Base-by-base conservation (phyloP, 208 protist species). In the Crithidia expoeki region DNA sequence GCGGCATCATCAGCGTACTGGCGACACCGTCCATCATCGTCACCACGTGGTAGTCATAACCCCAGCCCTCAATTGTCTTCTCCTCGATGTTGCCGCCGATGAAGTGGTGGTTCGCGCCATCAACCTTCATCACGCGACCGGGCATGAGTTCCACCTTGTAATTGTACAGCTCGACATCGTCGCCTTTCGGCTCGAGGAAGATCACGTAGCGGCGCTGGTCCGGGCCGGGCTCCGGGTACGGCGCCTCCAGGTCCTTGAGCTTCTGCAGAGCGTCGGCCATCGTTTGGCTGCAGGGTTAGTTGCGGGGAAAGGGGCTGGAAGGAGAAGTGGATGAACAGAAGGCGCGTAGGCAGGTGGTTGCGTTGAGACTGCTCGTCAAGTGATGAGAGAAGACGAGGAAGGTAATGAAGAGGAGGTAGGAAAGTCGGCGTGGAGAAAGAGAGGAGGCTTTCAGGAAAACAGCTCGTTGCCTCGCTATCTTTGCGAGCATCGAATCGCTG, bases 131-230 rank as follows among this genome's bases (percentile, higher is more conserved):
- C 38, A 14, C 38, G 38, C 38, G 38, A 44, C 38, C 38, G 38
- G 38, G 38, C 10, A 44, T 44, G 32, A 90, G 71, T 75, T 90
- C 61, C 61, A 93, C 53, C 66, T 85, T 80, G 70, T 80, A 90
- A 68, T 85, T 62, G 19, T 71, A 57, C 40, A 61, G 38, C 40
- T 89, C 79, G 17, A 67, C 67, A 12, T 72, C 67, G 56, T 84
- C 65, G n/a, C 58, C 74, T 65, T 87, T 82, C 28, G 66, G 57
- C 14, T 90, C 81, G 49, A 90, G 85, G 64, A 84, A 85, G 60
- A 93, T 86, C 33, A 89, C 83, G 62, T 71, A 90, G 65, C 84
- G 82, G 62, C 79, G 81, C 72, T 93, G 85, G 25, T 85, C 75
- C n/a, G n/a, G 44, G 2, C 69, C 71, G 16, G 88, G 79, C 63